These are phyloP conservation scores for Excoecaria cochinchinensis DNA, from an alignment of 345 rosid genomes.

Conservation along the genomic window DNA sequence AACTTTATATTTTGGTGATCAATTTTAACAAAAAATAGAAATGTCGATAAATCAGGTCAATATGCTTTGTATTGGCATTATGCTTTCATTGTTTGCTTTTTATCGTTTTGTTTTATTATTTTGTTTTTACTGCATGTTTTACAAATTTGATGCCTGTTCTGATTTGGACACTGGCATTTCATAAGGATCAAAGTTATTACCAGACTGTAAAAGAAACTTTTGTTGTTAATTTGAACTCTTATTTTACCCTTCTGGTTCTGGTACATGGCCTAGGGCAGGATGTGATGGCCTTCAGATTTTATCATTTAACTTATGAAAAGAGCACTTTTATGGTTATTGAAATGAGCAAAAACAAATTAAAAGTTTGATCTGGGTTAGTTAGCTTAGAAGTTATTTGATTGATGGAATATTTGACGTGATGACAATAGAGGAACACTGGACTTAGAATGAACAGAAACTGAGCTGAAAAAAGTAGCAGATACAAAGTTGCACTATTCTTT, in stretches of 20 bases:
- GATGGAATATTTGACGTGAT: too few species aligned
- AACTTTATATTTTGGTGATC: constrained; percentile 3
- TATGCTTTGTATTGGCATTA: not conserved
- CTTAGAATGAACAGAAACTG: too few species aligned
- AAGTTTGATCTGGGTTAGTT: too few species aligned
- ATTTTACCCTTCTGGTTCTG: not conserved
- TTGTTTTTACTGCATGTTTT: not conserved
- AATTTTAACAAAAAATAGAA: not conserved
- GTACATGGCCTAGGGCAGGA: not conserved
- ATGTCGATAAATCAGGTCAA: not conserved
- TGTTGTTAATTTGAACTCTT: not conserved
- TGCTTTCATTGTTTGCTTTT: not conserved
- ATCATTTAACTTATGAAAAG: not conserved
- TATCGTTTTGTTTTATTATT: not conserved
- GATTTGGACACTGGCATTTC: not conserved
- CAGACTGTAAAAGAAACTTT: not conserved
- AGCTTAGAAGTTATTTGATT: too few species aligned
- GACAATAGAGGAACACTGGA: too few species aligned
- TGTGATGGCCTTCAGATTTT: not conserved
- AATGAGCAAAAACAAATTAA: too few species aligned
- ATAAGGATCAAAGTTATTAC: not conserved
- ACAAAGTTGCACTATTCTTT: too few species aligned
- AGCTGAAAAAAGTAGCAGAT: too few species aligned
- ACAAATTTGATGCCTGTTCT: not conserved
- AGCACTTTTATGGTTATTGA: too few species aligned